Evolutionary conservation across 495 filamentous ascomycete species (phyloP).

Genomic region (Aspergillus funiculosus): DNA sequence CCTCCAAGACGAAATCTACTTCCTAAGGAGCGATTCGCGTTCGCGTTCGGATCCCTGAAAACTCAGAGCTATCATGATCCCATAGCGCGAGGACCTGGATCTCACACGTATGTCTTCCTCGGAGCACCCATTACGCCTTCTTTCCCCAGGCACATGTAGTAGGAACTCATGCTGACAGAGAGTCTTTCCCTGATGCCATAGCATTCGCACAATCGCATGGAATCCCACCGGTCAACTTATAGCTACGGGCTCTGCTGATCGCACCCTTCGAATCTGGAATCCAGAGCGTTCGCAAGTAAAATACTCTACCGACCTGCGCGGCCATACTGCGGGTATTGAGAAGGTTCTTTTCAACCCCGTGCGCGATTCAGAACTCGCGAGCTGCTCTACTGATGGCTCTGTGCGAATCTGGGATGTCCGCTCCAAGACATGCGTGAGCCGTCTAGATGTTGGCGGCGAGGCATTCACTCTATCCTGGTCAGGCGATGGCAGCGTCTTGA

Average conservation of each 20-base stretch:
- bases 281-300: constrained; percentile 74
- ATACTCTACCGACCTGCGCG: constrained; percentile 81
- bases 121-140: not conserved
- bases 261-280: constrained; percentile 86
- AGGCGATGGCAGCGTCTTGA: constrained; percentile 74
- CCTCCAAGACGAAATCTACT: constrained; percentile 51
- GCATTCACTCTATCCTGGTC: constrained; percentile 82
- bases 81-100: constrained; percentile 42
- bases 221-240: constrained; percentile 80
- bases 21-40: constrained; percentile 57
- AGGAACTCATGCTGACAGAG: constrained; percentile 15
- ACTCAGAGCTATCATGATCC: constrained; percentile 61
- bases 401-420: constrained; percentile 93
- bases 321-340: constrained; percentile 71
- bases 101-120: constrained; percentile 44
- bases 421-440: constrained; percentile 70
- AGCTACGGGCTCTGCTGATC: constrained; percentile 77
- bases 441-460: constrained; percentile 73
- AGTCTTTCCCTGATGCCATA: constrained; percentile 17
- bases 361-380: constrained; percentile 83
- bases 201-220: constrained; percentile 76
- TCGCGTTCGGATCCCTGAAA: constrained; percentile 51
- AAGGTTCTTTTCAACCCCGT: constrained; percentile 85
- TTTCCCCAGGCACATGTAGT: not conserved
- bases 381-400: constrained; percentile 75